Conservation (phyloP, 2,329 filamentous ascomycete genomes). For the Penicillium sp. region DNA sequence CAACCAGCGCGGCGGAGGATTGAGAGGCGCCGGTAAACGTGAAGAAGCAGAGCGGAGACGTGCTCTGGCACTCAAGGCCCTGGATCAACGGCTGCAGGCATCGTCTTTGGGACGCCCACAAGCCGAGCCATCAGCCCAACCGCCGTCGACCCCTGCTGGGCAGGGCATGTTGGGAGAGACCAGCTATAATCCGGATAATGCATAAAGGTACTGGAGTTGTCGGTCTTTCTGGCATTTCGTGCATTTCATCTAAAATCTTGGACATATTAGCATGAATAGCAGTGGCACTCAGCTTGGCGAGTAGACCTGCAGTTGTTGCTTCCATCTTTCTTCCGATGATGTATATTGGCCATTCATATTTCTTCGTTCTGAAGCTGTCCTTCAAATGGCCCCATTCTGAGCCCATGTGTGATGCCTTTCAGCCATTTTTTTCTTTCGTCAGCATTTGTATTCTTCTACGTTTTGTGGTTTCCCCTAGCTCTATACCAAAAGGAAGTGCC, state of each 20-base stretch:
- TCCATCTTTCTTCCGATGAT: slow-evolving; percentile 7
- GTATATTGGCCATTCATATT: slow-evolving; percentile 10
- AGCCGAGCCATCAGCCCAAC: slow-evolving; percentile 29
- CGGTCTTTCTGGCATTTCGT: neutral
- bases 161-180: slow-evolving; percentile 62
- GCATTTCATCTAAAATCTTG: neutral
- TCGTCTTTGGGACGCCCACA: slow-evolving; percentile 57
- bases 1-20: slow-evolving; percentile 42
- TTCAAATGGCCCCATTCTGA: neutral
- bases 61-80: slow-evolving; percentile 79
- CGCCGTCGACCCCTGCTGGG: slow-evolving; percentile 49
- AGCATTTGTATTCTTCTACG: neutral
- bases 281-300: neutral
- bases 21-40: slow-evolving; percentile 59
- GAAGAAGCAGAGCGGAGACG: slow-evolving; percentile 88
- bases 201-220: slow-evolving; percentile 20
- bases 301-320: neutral
- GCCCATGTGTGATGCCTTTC: neutral
- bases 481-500: slow-evolving; percentile 8
- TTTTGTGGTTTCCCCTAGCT: neutral
- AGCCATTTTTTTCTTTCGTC: neutral
- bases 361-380: slow-evolving; percentile 1
- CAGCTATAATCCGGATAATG: slow-evolving; percentile 61
- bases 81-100: slow-evolving; percentile 88
- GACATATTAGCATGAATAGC: slow-evolving; percentile 3